Percentiles rank a stretch among this genome's conserved stretches.
phyloP scores from a whole-genome alignment of 163 green algal species.

The Scenedesmus sp. region DNA sequence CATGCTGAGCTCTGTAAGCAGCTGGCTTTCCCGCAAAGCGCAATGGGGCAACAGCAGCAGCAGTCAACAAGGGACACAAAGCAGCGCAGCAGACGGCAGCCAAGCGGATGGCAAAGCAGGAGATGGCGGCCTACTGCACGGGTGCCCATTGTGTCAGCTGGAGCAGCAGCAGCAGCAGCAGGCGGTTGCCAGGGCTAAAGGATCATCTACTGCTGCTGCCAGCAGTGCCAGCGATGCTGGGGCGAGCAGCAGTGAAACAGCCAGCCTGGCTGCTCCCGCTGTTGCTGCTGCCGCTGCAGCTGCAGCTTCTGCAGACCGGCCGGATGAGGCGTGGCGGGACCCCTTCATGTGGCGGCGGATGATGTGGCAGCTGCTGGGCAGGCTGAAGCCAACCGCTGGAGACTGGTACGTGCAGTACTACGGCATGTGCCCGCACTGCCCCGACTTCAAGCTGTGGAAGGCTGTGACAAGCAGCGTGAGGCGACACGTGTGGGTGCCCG shows the following conservation, averaged over 20 bases:
- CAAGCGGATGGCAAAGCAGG: not conserved
- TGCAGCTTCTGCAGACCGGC: not conserved
- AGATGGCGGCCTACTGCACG: not conserved
- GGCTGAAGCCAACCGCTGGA: not conserved
- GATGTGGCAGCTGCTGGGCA: conserved; percentile 35
- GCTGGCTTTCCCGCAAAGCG: not conserved
- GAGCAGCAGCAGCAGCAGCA: conserved; percentile 7
- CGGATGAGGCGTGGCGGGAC: not conserved
- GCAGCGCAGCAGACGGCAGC: not conserved
- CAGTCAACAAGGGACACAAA: not conserved
- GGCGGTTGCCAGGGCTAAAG: not conserved
- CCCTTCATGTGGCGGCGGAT: conserved; percentile 26
- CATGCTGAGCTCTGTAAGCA: not conserved
- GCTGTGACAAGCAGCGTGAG: not conserved
- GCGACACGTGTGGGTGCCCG: not conserved
- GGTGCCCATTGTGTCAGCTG: not conserved
- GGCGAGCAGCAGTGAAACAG: not conserved
- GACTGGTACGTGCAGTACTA: conserved; percentile 3
- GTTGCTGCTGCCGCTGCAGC: not conserved
- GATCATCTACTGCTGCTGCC: not conserved
- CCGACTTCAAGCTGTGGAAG: not conserved
- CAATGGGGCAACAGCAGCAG: conserved; percentile 15
- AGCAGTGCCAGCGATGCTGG: not conserved
- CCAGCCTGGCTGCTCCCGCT: not conserved
- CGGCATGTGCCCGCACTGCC: conserved; percentile 27